These are phyloP conservation scores for Trichosporon inkin DNA, from an alignment of 1,284 basidiomycete genomes.

Conservation along the genomic window DNA sequence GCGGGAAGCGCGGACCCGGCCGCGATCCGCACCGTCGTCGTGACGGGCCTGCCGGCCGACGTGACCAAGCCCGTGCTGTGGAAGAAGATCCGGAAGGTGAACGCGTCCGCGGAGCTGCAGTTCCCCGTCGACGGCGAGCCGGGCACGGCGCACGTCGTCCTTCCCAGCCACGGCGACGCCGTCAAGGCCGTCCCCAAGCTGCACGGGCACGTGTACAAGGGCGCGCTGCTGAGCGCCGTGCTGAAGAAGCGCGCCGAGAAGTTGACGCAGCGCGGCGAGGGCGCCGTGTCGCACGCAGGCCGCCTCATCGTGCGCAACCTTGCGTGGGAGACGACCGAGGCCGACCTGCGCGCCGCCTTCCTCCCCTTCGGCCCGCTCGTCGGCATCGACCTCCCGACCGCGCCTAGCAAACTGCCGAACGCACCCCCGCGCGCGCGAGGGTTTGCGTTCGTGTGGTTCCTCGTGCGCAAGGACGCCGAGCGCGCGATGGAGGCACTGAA, in stretches of 20 bases:
- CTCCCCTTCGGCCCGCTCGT: slow-evolving; percentile 83
- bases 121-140: slow-evolving; percentile 60
- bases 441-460: slow-evolving; percentile 95
- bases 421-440: slow-evolving; percentile 62
- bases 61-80: slow-evolving; percentile 72
- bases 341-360: slow-evolving; percentile 83
- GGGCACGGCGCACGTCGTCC: slow-evolving; percentile 64
- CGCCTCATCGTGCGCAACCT: slow-evolving; percentile 90
- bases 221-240: slow-evolving; percentile 75
- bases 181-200: slow-evolving; percentile 72
- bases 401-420: slow-evolving; percentile 51
- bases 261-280: slow-evolving; percentile 51
- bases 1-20: slow-evolving; percentile 57
- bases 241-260: slow-evolving; percentile 82
- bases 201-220: slow-evolving; percentile 92
- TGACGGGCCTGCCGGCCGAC: slow-evolving; percentile 66
- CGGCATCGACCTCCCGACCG: slow-evolving; percentile 72
- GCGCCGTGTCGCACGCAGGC: slow-evolving; percentile 57
- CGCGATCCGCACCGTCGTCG: slow-evolving; percentile 72
- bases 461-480: slow-evolving; percentile 79
- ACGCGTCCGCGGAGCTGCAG: slow-evolving; percentile 60
- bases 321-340: slow-evolving; percentile 71
- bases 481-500: slow-evolving; percentile 78
- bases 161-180: slow-evolving; percentile 67
- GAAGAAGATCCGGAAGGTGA: slow-evolving; percentile 77